Evolutionary conservation across 129 eudicot genomes (phyloP).

Genomic region (Lonicera japonica): DNA sequence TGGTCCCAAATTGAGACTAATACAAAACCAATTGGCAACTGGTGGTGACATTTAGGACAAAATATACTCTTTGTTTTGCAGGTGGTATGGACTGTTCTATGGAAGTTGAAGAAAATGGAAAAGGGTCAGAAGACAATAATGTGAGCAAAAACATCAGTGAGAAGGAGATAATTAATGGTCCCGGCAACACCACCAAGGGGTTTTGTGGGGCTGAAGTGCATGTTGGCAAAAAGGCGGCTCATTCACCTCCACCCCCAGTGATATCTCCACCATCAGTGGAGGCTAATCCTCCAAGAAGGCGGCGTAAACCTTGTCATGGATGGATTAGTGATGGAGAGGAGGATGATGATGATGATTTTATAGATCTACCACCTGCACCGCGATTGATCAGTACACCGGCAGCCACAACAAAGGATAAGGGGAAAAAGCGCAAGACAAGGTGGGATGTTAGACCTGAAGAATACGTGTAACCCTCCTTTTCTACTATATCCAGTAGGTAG

Average conservation of each 20-base stretch:
- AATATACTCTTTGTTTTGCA: not conserved
- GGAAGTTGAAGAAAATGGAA: not conserved
- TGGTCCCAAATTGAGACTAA: too few relatives aligned
- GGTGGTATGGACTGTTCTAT: not conserved
- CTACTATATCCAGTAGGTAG: not conserved
- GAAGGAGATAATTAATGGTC: not conserved
- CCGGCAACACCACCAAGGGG: not conserved
- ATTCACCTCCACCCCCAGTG: not conserved
- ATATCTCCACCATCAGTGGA: conserved; percentile 8
- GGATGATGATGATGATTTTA: not conserved
- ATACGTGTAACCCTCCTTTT: not conserved
- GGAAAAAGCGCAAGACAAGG: conserved; percentile 18
- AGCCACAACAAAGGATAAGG: not conserved
- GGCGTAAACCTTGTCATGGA: conserved; percentile 26
- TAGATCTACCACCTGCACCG: not conserved
- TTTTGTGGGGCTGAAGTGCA: not conserved
- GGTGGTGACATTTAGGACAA: too few relatives aligned
- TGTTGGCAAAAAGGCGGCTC: not conserved
- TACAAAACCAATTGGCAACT: too few relatives aligned
- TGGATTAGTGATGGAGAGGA: conserved; percentile 20
- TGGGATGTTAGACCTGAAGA: conserved; percentile 26
- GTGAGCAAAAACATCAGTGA: not conserved
- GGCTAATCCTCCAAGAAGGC: conserved; percentile 10
- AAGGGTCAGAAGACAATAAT: too few relatives aligned
- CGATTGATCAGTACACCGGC: not conserved